phyloP scores from a whole-genome alignment of 768 basidiomycete species.

The Boletus subcaerulescens region DNA sequence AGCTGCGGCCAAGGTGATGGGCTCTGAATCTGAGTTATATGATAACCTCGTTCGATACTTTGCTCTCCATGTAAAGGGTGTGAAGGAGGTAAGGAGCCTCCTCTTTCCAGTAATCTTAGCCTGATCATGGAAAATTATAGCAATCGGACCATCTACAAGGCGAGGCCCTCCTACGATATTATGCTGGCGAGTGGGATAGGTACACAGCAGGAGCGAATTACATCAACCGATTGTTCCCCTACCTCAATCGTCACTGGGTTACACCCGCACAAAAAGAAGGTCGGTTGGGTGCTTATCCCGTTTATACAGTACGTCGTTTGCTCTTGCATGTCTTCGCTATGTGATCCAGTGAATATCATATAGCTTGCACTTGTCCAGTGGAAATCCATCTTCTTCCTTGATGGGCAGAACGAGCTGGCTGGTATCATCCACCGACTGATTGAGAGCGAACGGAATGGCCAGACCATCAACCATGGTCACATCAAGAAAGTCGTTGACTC shows the following conservation, averaged over 20 bases:
- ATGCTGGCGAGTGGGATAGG: slow-evolving; percentile 90
- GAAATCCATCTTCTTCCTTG: slow-evolving; percentile 87
- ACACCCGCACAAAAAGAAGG: slow-evolving; percentile 97
- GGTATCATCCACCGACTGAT: slow-evolving; percentile 86
- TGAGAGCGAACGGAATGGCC: slow-evolving; percentile 91
- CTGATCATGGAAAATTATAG: slow-evolving; percentile 38
- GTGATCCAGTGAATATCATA: not conserved
- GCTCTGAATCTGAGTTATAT: slow-evolving; percentile 96
- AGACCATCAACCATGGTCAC: slow-evolving; percentile 87
- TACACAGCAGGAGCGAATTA: slow-evolving; percentile 98
- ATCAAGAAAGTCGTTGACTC: slow-evolving; percentile 95
- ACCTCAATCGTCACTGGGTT: slow-evolving; percentile 99
- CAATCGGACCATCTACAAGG: slow-evolving; percentile 77
- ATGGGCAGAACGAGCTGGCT: slow-evolving; percentile 80
- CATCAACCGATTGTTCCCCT: slow-evolving; percentile 95
- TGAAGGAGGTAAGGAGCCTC: slow-evolving; percentile 52
- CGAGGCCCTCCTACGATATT: slow-evolving; percentile 85
- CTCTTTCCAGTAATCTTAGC: slow-evolving; percentile 10
- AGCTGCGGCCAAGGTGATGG: slow-evolving; percentile 95
- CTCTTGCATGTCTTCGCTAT: not conserved
- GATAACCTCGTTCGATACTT: slow-evolving; percentile 93
- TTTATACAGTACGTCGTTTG: slow-evolving; percentile 77
- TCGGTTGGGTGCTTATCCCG: slow-evolving; percentile 87
- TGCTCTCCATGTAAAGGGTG: slow-evolving; percentile 67
- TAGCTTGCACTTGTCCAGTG: slow-evolving; percentile 95